Conservation (phyloP, 129 eudicot species). For the Escallonia rubra region DNA sequence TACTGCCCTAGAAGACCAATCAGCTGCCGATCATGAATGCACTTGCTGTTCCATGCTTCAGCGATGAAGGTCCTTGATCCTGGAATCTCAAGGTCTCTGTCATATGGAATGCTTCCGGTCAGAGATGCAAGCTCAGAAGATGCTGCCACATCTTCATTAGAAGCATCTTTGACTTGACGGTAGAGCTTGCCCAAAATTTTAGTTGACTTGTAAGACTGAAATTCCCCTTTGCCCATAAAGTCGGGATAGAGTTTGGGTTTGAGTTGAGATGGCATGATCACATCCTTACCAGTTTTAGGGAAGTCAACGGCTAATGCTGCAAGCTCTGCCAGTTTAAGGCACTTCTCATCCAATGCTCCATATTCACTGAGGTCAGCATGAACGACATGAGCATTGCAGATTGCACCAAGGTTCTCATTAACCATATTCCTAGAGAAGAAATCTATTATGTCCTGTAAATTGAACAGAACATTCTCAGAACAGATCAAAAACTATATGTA, state of each 20-base stretch:
- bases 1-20: conserved; percentile 60
- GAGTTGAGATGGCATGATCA: conserved; percentile 43
- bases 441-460: conserved; percentile 57
- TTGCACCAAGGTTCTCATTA: conserved; percentile 63
- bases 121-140: conserved; percentile 20
- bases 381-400: conserved; percentile 83
- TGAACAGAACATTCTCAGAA: too few species aligned
- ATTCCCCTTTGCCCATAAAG: conserved; percentile 64
- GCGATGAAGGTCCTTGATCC: conserved; percentile 32
- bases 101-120: conserved; percentile 31
- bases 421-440: conserved; percentile 66
- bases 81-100: conserved; percentile 42
- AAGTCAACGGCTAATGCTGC: conserved; percentile 72
- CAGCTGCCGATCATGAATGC: conserved; percentile 47
- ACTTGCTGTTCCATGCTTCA: conserved; percentile 59
- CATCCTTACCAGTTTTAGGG: conserved; percentile 70
- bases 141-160: conserved; percentile 16
- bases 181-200: conserved; percentile 54
- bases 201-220: conserved; percentile 44
- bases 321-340: conserved; percentile 61
- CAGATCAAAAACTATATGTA: too few species aligned
- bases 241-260: conserved; percentile 68
- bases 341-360: conserved; percentile 68
- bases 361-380: conserved; percentile 58
- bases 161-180: conserved; percentile 41